Evolutionary conservation across 768 basidiomycete genomes (phyloP).

Genomic region (Thelephora ganbajun): DNA sequence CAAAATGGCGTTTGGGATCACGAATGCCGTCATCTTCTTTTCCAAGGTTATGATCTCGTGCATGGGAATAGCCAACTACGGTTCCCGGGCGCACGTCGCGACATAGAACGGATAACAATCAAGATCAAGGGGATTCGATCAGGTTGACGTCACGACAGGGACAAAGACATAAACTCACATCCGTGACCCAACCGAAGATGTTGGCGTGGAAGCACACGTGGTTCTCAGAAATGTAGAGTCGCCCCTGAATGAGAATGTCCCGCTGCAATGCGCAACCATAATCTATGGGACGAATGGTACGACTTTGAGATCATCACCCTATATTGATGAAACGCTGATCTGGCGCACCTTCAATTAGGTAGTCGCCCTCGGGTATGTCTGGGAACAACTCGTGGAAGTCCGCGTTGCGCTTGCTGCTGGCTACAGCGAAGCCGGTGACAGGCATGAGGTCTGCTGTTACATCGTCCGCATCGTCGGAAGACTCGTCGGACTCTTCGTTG

Average conservation of each 20-base stretch:
- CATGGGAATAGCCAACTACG: conserved; percentile 76
- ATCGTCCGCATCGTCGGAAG: conserved; percentile 14
- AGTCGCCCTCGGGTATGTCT: conserved; percentile 85
- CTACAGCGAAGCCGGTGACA: conserved; percentile 94
- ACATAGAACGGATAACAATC: background rate
- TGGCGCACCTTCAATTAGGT: conserved; percentile 85
- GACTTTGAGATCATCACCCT: background rate
- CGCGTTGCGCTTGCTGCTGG: conserved; percentile 84
- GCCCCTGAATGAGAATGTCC: conserved; percentile 92
- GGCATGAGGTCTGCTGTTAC: conserved; percentile 64
- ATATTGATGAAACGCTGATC: background rate
- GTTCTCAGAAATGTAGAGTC: conserved; percentile 95
- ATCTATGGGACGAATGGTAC: conserved; percentile 33
- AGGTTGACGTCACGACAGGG: background rate
- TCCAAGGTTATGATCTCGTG: conserved; percentile 77
- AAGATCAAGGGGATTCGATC: background rate
- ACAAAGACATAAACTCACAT: conserved; percentile 41
- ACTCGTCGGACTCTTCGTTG: conserved; percentile 13
- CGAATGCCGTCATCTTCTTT: conserved; percentile 95
- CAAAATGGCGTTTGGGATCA: conserved; percentile 93
- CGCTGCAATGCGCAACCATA: conserved; percentile 96
- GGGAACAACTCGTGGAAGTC: conserved; percentile 95
- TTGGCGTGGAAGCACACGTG: conserved; percentile 99
- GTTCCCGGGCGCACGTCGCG: conserved; percentile 5
- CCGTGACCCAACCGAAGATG: conserved; percentile 97